Conservation (phyloP, 2,329 filamentous ascomycete genomes). For the Pseudogymnoascus verrucosus region DNA sequence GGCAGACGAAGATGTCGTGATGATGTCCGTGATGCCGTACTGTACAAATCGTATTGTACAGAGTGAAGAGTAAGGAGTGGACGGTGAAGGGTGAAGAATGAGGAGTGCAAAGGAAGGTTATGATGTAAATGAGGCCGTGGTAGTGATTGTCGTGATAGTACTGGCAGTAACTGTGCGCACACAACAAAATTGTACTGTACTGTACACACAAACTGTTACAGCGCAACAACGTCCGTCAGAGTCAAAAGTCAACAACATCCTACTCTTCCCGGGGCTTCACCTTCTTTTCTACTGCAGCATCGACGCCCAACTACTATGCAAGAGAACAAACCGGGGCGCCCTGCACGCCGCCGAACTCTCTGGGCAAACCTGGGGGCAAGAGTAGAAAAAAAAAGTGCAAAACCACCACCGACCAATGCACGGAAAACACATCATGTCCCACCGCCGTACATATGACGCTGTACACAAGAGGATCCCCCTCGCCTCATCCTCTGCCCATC, state of each 20-base stretch:
- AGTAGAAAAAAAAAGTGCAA: background rate
- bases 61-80: background rate
- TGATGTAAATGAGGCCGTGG: background rate
- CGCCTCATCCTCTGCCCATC: background rate
- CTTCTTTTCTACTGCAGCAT: background rate
- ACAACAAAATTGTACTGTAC: background rate
- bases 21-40: background rate
- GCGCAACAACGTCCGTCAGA: background rate
- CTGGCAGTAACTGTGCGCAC: background rate
- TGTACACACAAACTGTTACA: background rate
- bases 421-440: slow-evolving; percentile 1
- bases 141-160: background rate
- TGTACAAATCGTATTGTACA: background rate
- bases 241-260: background rate
- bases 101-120: background rate
- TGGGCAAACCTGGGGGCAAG: background rate
- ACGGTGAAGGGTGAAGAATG: background rate
- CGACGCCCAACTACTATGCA: background rate
- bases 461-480: background rate
- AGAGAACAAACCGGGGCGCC: background rate
- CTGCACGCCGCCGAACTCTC: background rate
- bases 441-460: background rate
- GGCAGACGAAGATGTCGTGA: background rate
- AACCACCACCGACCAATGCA: background rate
- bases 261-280: background rate